Evolutionary conservation across 208 protist genomes (phyloP), one percentile per base, ranked within the genome.

Genomic region (Acanthamoeba culbertsoni): DNA sequence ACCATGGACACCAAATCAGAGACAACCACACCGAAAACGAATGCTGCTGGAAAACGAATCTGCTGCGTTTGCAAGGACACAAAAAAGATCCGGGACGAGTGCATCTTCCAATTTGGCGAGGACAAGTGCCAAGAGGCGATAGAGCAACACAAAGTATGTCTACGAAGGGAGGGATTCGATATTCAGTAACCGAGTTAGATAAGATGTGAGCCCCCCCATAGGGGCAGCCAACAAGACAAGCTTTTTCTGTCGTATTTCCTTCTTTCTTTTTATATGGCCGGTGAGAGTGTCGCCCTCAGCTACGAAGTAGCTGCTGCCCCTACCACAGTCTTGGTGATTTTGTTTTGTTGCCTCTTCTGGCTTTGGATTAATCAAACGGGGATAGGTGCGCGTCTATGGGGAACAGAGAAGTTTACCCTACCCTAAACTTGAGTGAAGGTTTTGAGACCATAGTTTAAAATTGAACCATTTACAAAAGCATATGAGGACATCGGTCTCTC

Each of bases 11-110:
- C 75, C 6, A 40, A 26, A 6, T 6, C 75, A 35, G 23, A 35
- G 18, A 18, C 35, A 1, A 55, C 35, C 20, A 4, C 75, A 28
- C 75, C 42, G 23, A 33, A 8, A n/a, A 51, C 42, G 75, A 59
- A 86, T 31, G 75, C 75, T 7, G 28, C 37, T 23, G 48, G 48
- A 10, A 86, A 86, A 31, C 42, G 48, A 8, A 86, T 86, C 26
- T 86, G 75, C 75, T 86, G 75, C 75, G 75, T 86, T 37, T 86
- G 75, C 75, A 86, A 86, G 48, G 75, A 86, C 26, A 86, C 75
- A 28, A 86, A 86, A 45, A 86, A 86, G 75, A 31, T 86, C n/a
- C 33, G 75, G 45, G 75, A 86, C 75, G 75, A 86, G 75, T 86
- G 75, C 75, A 48, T 86, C 43, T 51, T 86, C 45, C 45, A 62